These are phyloP conservation scores for Fraxinus sp. DNA, from an alignment of 305 asterid genomes.

Conservation along the genomic window DNA sequence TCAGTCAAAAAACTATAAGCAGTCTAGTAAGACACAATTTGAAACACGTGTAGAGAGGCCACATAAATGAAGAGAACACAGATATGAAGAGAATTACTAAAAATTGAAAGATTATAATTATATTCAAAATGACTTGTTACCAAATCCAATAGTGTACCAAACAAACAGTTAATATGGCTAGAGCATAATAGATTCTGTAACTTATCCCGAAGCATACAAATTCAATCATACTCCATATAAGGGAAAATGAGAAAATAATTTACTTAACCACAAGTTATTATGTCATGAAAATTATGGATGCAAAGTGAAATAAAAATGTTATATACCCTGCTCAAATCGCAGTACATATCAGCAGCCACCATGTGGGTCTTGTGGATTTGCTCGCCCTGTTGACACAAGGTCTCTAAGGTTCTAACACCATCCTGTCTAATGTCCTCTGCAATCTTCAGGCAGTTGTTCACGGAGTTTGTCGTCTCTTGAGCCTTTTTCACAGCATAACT, in stretches of 20 bases:
- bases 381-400: slow-evolving; percentile 80
- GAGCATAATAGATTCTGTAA: not conserved
- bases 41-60: not conserved
- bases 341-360: slow-evolving; percentile 83
- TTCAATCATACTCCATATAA: not conserved
- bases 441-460: slow-evolving; percentile 66
- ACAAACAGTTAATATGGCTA: not conserved
- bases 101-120: not conserved
- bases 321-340: slow-evolving; percentile 67
- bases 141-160: not conserved
- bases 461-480: slow-evolving; percentile 66
- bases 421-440: slow-evolving; percentile 75
- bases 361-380: slow-evolving; percentile 80
- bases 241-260: not conserved
- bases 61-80: not conserved
- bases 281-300: not conserved
- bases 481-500: slow-evolving; percentile 64
- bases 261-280: not conserved
- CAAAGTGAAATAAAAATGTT: not conserved
- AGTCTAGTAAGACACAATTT: not conserved
- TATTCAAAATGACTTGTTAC: not conserved
- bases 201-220: not conserved
- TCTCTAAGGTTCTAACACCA: slow-evolving; percentile 67
- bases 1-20: not conserved
- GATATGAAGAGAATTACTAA: not conserved